Evolutionary conservation across 2,329 filamentous ascomycete genomes (phyloP), one percentile per base, ranked within the genome.

Genomic region (Fusarium longipes): DNA sequence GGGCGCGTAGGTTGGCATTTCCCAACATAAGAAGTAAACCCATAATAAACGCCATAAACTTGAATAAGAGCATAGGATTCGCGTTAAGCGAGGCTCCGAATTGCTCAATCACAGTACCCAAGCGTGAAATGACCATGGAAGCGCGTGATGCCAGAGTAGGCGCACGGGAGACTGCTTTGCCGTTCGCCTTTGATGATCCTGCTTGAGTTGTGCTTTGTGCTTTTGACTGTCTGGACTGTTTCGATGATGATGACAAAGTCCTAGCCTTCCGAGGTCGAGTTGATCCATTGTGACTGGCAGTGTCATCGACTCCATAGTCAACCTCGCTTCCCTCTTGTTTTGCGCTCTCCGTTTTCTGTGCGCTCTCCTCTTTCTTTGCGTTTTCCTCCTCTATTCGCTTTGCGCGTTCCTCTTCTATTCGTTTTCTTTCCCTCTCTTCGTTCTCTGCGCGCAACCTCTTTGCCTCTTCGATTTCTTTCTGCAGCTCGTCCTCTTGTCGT

Each of bases 11-110:
- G 74, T 91, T 90, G 72, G 87, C 86, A 72, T 92, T 86, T 58
- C 92, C 91, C 61, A 97, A 82, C 67, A 96, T 87, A 65, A 95
- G 79, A 29, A 96, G 75, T 63, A 99, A 84, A 4, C 92, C 92
- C 35, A 94, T 80, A 24, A 97, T 77, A 75, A 98, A 97, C 17
- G 93, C 86, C 48, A 98, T 71, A 6, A 92, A 87, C 59, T 86
- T 83, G 71, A 88, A 77, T 53, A 91, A 74, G 33, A 86, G 62
- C 70, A 83, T 78, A 0, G 88, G 87, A 62, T 88, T 88, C n/a
- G 83, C 79, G 72, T 82, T 83, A 30, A 89, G 79, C 1, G 82
- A 82, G 27, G 72, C 73, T 5, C 82, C 81, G 59, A 88, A 77
- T 62, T 82, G 82, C 64, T 85, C 83, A 20, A 90, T 76, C 18